Evolutionary conservation across 768 basidiomycete genomes (phyloP).

Genomic region (Lactifluus piperatus): DNA sequence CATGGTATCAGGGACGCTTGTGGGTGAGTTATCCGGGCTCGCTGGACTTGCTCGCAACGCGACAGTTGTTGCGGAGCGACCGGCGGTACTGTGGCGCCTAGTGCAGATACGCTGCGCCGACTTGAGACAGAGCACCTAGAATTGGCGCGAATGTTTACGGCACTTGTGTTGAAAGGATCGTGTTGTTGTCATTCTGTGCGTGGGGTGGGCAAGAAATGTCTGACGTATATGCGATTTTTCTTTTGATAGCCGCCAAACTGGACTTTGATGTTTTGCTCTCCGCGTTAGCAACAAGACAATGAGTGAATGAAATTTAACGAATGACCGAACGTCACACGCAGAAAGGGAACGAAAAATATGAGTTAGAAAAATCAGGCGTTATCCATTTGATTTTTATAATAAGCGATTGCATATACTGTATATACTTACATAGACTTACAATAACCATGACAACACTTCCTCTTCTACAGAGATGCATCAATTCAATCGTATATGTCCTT

Average conservation of each 20-base stretch:
- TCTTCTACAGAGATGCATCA: too few relatives aligned
- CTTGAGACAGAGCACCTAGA: conserved; percentile 63
- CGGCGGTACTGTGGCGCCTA: conserved; percentile 79
- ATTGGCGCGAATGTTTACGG: conserved; percentile 55
- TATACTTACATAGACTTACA: too few relatives aligned
- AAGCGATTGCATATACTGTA: too few relatives aligned
- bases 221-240: background rate
- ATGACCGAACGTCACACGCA: background rate
- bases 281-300: conserved; percentile 39
- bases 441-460: too few relatives aligned
- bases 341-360: background rate
- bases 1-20: conserved; percentile 89
- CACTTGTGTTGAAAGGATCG: conserved; percentile 67
- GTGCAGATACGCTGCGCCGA: conserved; percentile 42
- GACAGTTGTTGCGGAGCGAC: conserved; percentile 72
- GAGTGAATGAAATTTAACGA: background rate
- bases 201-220: background rate
- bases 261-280: conserved; percentile 55
- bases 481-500: too few relatives aligned
- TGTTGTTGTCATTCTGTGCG: background rate
- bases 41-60: conserved; percentile 77
- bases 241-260: conserved; percentile 46
- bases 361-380: background rate
- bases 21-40: conserved; percentile 84
- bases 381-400: too few relatives aligned